Evolutionary conservation across 495 filamentous ascomycete genomes (phyloP), one percentile per base, ranked within the genome.

Genomic region (Choiromyces venosus): DNA sequence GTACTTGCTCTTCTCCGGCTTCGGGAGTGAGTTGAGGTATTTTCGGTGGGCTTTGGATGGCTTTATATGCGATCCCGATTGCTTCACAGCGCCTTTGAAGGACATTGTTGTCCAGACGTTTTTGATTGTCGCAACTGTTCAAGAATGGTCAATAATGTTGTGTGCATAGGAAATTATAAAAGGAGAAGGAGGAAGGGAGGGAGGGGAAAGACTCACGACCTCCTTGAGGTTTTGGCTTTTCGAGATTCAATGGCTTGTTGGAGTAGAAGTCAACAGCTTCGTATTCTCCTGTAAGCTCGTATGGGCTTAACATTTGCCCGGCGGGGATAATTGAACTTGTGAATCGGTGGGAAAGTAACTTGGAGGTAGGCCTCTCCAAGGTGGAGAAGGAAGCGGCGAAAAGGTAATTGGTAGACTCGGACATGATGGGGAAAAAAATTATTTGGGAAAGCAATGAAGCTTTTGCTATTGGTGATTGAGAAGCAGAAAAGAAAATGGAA

Each of bases 191-290:
- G n/a, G n/a, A n/a, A n/a, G n/a, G n/a, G n/a, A n/a, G n/a, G 4
- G 2, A 0, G 8, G 46, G 21, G 21, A 25, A 9, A 4, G n/a
- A 29, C n/a, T 25, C n/a, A 56, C 46, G 1, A 56, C n/a, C 2
- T 4, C 2, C 9, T 0, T 0, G 0, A 0, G 9, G 8, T 4
- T 14, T 1, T 3, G 2, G n/a, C n/a, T 29, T 29, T 2, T 10
- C 46, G 1, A 56, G n/a, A 0, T 25, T n/a, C 9, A 56, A 29
- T 4, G 46, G 8, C 2, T 29, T 25, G 2, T 25, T 29, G 46
- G 46, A 29, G 29, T 56, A 56, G 46, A 56, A 56, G 14, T 56
- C 46, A 5, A 56, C n/a, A 0, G 46, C 46, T 12, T 56, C 46
- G n/a, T 29, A 56, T 10, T 29, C 7, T 0, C 9, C n/a, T 0